Conservation (phyloP, 257 asterid genomes). For the Echites panduratus region DNA sequence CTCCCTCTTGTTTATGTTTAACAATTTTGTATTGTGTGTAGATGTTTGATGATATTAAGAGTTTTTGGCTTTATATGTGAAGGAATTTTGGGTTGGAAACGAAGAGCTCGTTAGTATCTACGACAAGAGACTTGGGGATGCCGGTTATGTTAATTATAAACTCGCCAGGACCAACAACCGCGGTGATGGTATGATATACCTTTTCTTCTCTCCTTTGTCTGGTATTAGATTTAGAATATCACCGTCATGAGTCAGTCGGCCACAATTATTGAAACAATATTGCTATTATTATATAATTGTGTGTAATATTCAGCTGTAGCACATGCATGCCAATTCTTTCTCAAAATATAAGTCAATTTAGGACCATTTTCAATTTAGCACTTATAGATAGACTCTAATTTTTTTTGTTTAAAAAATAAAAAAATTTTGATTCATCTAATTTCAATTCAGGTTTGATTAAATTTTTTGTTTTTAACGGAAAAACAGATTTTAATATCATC, state of each 20-base stretch:
- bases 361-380: no score
- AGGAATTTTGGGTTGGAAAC: slow-evolving; percentile 99
- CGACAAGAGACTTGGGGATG: slow-evolving; percentile 90
- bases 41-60: neutral
- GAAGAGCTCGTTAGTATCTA: slow-evolving; percentile 82
- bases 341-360: no score
- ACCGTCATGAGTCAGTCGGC: neutral
- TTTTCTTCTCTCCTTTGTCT: slow-evolving; percentile 1
- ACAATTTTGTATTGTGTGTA: neutral
- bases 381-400: no score
- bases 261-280: neutral
- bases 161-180: slow-evolving; percentile 95
- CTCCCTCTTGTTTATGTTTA: neutral
- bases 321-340: no score
- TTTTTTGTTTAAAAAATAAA: no score
- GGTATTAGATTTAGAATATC: neutral
- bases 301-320: no score
- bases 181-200: slow-evolving; percentile 69
- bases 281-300: neutral
- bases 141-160: slow-evolving; percentile 78
- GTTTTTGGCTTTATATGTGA: slow-evolving; percentile 5
- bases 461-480: no score
- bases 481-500: no score
- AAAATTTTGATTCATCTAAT: no score
- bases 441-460: no score